phyloP scores from a whole-genome alignment of 495 filamentous ascomycete genomes.

The Massariosphaeria phaeospora region DNA sequence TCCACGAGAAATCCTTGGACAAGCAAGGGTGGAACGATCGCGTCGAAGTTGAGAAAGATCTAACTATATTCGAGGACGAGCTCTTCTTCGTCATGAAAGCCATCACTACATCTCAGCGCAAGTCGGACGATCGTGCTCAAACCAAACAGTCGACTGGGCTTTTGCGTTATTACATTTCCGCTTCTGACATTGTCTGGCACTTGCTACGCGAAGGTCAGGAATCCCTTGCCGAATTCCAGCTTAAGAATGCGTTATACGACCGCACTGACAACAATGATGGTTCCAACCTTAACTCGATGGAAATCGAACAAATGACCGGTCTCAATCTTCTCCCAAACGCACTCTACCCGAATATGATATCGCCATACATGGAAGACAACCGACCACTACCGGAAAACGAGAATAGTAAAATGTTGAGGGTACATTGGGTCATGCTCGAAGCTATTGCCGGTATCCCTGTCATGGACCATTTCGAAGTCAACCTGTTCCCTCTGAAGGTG shows the following conservation, averaged over 20 bases:
- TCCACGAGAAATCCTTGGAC: constrained; percentile 83
- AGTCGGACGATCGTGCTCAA: constrained; percentile 63
- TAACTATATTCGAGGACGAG: constrained; percentile 88
- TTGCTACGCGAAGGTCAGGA: constrained; percentile 78
- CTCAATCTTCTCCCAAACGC: constrained; percentile 85
- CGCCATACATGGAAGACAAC: constrained; percentile 71
- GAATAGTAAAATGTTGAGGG: constrained; percentile 73
- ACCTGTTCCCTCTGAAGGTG: constrained; percentile 85
- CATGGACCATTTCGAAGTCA: constrained; percentile 94
- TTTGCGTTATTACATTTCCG: constrained; percentile 82
- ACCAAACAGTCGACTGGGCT: constrained; percentile 66
- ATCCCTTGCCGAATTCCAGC: constrained; percentile 88
- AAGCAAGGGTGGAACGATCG: constrained; percentile 88
- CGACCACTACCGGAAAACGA: constrained; percentile 44
- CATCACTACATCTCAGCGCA: constrained; percentile 91
- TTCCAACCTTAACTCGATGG: constrained; percentile 87
- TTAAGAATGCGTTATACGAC: constrained; percentile 83
- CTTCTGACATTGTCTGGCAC: constrained; percentile 94
- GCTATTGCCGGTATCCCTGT: constrained; percentile 97
- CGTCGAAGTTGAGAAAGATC: constrained; percentile 76
- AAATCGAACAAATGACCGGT: constrained; percentile 76
- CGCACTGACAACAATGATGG: constrained; percentile 94
- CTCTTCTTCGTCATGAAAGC: constrained; percentile 99
- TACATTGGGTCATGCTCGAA: constrained; percentile 97
- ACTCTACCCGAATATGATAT: constrained; percentile 91